Percentiles rank a stretch among this genome's conserved stretches.
Conservation (phyloP, 495 filamentous ascomycete genomes). For the Penicillium ochrochloron region DNA sequence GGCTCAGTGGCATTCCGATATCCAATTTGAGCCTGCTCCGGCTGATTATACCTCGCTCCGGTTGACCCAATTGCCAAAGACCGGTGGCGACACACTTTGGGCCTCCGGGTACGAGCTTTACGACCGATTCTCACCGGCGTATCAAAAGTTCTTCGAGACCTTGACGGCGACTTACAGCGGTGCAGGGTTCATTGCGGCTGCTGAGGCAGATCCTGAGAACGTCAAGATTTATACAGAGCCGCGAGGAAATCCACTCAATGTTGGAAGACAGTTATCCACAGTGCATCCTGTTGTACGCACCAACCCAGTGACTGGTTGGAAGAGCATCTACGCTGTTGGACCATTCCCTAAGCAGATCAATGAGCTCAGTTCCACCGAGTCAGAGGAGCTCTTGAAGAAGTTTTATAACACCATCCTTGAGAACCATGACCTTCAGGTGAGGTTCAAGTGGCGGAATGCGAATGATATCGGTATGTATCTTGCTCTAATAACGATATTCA, state of each 20-base stretch:
- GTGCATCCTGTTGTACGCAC: conserved; percentile 76
- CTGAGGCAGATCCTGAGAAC: conserved; percentile 44
- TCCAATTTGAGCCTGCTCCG: conserved; percentile 68
- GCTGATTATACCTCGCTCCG: conserved; percentile 68
- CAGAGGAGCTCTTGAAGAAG: conserved; percentile 39
- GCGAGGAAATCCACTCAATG: conserved; percentile 68
- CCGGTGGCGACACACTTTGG: conserved; percentile 68
- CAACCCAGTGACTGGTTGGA: conserved; percentile 81
- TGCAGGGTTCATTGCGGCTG: conserved; percentile 57
- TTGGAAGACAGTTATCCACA: conserved; percentile 61
- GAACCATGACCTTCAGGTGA: conserved; percentile 77
- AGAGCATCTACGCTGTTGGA: conserved; percentile 68
- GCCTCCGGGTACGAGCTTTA: conserved; percentile 54
- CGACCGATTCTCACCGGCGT: conserved; percentile 68
- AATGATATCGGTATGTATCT: conserved; percentile 56
- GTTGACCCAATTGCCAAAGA: conserved; percentile 65
- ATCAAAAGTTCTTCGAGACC: conserved; percentile 66
- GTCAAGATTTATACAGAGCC: conserved; percentile 56
- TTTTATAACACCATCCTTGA: conserved; percentile 62
- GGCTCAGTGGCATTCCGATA: conserved; percentile 69
- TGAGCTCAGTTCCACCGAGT: conserved; percentile 49
- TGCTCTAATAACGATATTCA: not conserved
- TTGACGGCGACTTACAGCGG: conserved; percentile 65
- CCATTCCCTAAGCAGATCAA: conserved; percentile 67
- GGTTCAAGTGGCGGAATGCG: conserved; percentile 61